Conservation (phyloP, 2,329 filamentous ascomycete genomes). For the Aspergillus felis region DNA sequence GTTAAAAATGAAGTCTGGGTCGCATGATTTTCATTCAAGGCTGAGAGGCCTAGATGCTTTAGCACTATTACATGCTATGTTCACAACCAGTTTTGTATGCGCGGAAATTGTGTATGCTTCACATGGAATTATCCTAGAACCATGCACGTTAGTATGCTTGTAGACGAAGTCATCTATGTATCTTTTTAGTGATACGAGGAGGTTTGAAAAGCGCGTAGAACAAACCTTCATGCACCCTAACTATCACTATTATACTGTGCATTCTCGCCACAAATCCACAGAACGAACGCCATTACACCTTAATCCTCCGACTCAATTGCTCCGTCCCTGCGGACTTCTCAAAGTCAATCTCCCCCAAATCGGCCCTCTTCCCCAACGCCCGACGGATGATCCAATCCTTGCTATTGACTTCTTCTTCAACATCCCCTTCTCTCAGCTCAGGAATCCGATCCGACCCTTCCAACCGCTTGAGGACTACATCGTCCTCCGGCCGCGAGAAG, state of each 20-base stretch:
- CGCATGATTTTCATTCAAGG: too few relatives aligned
- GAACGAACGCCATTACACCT: constrained; percentile 10
- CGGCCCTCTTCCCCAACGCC: constrained; percentile 32
- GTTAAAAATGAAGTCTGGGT: background rate
- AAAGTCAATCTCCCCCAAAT: constrained; percentile 27
- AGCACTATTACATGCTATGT: too few relatives aligned
- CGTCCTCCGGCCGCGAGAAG: constrained; percentile 50
- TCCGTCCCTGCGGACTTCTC: constrained; percentile 33
- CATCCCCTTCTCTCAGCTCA: constrained; percentile 23
- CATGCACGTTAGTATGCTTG: background rate
- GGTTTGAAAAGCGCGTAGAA: background rate
- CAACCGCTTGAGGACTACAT: constrained; percentile 41
- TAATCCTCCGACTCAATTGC: constrained; percentile 30
- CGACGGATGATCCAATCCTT: constrained; percentile 42
- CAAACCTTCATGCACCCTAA: background rate
- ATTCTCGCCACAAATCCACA: background rate
- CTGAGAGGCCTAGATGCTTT: too few relatives aligned
- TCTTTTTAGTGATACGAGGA: background rate
- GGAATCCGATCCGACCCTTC: constrained; percentile 35
- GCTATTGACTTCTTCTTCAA: constrained; percentile 36
- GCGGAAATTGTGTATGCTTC: background rate
- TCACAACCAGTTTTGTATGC: too few relatives aligned
- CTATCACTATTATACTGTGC: background rate
- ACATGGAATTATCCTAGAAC: background rate
- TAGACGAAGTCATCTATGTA: background rate